phyloP scores from a whole-genome alignment of 1,284 basidiomycete species.

The Pulchroboletus neoregius region DNA sequence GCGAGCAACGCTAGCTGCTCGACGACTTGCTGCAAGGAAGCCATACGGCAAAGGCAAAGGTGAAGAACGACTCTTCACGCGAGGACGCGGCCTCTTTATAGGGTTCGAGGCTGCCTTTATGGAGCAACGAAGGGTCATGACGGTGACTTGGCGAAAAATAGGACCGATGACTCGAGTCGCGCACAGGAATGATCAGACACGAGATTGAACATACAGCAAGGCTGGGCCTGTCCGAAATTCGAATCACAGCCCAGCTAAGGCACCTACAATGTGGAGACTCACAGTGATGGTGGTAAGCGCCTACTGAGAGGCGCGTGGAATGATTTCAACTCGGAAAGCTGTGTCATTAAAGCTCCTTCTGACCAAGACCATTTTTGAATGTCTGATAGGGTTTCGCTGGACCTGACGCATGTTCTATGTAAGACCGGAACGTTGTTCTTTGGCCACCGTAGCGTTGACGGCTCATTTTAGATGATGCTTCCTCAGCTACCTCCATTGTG shows the following conservation, averaged over 20 bases:
- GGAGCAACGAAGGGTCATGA: background rate
- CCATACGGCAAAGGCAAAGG: slow-evolving; percentile 10
- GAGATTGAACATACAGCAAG: no score
- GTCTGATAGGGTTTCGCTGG: slow-evolving; percentile 42
- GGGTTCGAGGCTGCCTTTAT: background rate
- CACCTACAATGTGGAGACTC: no score
- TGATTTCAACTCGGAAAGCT: no score
- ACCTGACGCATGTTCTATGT: slow-evolving; percentile 70
- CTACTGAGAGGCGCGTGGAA: no score
- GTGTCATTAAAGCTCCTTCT: background rate
- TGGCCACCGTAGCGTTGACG: slow-evolving; percentile 1
- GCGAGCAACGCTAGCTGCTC: slow-evolving; percentile 29
- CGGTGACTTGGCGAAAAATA: background rate
- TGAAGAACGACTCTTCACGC: background rate
- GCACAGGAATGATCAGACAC: background rate
- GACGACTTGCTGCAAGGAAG: slow-evolving; percentile 30
- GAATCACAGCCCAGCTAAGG: no score
- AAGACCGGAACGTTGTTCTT: slow-evolving; percentile 32
- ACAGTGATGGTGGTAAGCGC: no score
- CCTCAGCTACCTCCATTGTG: slow-evolving; percentile 55
- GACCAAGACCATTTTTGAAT: slow-evolving; percentile 13
- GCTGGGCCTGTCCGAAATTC: no score
- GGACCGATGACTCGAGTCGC: background rate
- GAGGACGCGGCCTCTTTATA: background rate
- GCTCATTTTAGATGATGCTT: slow-evolving; percentile 57